Conservation (phyloP, 2,329 filamentous ascomycete genomes). For the Stemphylium vesicarium region DNA sequence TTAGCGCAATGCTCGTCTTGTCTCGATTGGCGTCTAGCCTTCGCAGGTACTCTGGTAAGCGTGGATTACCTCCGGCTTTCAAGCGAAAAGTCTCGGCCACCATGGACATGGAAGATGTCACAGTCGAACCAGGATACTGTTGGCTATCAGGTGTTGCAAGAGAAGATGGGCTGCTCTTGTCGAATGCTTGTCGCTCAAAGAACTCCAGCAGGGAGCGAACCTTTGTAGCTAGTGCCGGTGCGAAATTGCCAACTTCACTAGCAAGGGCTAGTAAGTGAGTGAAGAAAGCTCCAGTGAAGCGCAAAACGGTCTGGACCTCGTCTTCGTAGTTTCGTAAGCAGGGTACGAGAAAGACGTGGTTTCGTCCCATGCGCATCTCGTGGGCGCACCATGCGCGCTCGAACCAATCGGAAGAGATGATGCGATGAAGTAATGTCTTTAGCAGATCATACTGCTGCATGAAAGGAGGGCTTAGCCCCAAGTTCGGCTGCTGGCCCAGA, state of each 20-base stretch:
- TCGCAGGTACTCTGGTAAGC: slow-evolving; percentile 48
- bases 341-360: slow-evolving; percentile 52
- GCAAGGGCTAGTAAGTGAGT: slow-evolving; percentile 49
- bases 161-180: slow-evolving; percentile 9
- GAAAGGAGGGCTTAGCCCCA: slow-evolving; percentile 35
- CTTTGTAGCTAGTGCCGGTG: slow-evolving; percentile 19
- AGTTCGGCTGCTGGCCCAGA: slow-evolving; percentile 32
- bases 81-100: slow-evolving; percentile 50
- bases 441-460: slow-evolving; percentile 36
- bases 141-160: slow-evolving; percentile 26
- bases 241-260: slow-evolving; percentile 26
- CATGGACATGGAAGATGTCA: slow-evolving; percentile 18
- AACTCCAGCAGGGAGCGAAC: slow-evolving; percentile 31
- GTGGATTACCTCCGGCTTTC: slow-evolving; percentile 52
- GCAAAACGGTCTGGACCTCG: slow-evolving; percentile 35
- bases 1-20: slow-evolving; percentile 52
- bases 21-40: slow-evolving; percentile 53
- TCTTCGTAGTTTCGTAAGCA: slow-evolving; percentile 36
- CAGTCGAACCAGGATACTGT: slow-evolving; percentile 6
- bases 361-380: slow-evolving; percentile 51
- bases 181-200: slow-evolving; percentile 17
- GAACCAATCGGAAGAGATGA: slow-evolving; percentile 53
- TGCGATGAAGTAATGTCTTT: slow-evolving; percentile 41
- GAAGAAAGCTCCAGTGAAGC: slow-evolving; percentile 52
- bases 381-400: slow-evolving; percentile 54